These are phyloP conservation scores for Lentinula boryana DNA, from an alignment of 768 basidiomycete species.

Conservation along the genomic window DNA sequence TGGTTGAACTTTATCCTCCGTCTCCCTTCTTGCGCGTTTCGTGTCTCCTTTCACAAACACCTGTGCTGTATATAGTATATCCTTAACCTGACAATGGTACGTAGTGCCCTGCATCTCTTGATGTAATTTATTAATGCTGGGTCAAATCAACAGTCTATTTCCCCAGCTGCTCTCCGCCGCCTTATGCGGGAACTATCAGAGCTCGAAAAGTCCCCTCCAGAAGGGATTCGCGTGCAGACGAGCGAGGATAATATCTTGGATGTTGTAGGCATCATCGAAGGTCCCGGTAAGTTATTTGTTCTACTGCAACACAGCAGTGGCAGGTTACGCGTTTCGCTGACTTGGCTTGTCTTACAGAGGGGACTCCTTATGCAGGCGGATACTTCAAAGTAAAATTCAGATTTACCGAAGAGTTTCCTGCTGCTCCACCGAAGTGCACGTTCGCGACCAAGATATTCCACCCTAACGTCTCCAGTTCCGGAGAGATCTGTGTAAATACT, in stretches of 20 bases:
- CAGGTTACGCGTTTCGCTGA: conserved; percentile 6
- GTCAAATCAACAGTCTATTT: conserved; percentile 25
- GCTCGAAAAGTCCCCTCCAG: conserved; percentile 77
- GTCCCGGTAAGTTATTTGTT: conserved; percentile 61
- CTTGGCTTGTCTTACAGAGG: conserved; percentile 28
- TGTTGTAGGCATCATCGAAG: conserved; percentile 83
- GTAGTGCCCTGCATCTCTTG: background rate
- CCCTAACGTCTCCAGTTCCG: conserved; percentile 84
- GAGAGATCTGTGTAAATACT: conserved; percentile 97
- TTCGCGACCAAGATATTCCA: conserved; percentile 94
- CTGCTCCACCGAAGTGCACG: conserved; percentile 90
- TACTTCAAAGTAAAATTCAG: conserved; percentile 75
- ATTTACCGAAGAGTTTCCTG: conserved; percentile 92
- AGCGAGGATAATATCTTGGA: conserved; percentile 87
- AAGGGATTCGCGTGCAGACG: conserved; percentile 85
- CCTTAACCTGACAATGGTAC: background rate
- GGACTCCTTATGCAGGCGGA: conserved; percentile 62
- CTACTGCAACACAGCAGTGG: background rate
- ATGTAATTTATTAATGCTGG: background rate
- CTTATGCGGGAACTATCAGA: conserved; percentile 83
- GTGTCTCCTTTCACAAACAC: background rate
- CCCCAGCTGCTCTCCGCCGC: conserved; percentile 68
- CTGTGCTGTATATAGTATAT: background rate
- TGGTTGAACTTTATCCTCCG: background rate
- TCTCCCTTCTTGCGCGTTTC: background rate